Evolutionary conservation across 352 stramenopile genomes (phyloP), one percentile per base, ranked within the genome.

Genomic region (Phytophthora pistaciae): DNA sequence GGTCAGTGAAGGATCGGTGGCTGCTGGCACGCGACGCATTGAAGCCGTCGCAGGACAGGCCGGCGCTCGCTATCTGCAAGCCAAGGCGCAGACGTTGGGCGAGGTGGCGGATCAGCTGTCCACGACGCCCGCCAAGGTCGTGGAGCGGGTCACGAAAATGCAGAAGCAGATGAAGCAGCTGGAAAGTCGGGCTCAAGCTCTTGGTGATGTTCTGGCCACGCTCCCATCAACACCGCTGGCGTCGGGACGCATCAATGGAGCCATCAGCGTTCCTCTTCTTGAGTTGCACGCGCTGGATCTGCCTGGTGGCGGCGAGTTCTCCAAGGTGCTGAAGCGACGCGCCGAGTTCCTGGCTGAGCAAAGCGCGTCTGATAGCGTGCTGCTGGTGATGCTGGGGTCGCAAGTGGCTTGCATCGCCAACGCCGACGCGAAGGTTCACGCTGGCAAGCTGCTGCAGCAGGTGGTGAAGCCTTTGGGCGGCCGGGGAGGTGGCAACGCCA

Each of bases 1-100:
- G 48, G 60, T 94, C 14, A 92, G 86, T 53, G 85, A 96, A 68
- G 83, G 82, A 50, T 95, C 85, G 3, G 87, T 96, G 11, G 86
- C 90, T 23, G 89, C 85, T 2, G 90, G 90, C 20, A 96, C 87
- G 44, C 81, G 89, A 21, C 88, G 88, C 31, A 85, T 96, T 36
- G 86, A 95, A 71, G 80, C 81, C 3, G 76, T 93, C 13, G 79
- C 79, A 18, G 85, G 82, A 13, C 56, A 84, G 3, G 80, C 88
- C 29, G 83, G 80, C 27, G 78, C 82, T 14, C 76, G 76, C 56
- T 71, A 90, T 49, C 63, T 94, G 64, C 83, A 94, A 70, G 74
- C 77, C 18, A 90, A 94, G 46, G 82, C 90, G 25, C 53, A 77
- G 20, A 75, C 60, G 64, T 64, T 94, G 29, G 68, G 77, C 20